Conservation (phyloP, 768 basidiomycete genomes). For the Trametes villosa region DNA sequence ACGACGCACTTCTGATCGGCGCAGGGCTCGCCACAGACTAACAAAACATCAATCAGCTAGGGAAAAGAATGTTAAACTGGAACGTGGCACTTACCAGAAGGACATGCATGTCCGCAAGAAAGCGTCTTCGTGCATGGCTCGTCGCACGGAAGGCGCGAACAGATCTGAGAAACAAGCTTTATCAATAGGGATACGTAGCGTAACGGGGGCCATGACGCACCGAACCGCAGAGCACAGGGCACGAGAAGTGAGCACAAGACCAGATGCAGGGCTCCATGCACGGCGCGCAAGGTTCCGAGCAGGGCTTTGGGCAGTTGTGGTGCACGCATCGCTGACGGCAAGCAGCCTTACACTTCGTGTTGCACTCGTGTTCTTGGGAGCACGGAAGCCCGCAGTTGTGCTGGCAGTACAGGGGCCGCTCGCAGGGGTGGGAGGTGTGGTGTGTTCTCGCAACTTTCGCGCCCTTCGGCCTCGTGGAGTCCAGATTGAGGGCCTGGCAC, state of each 20-base stretch:
- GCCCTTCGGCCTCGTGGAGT: background rate
- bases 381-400: constrained; percentile 38
- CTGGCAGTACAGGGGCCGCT: constrained; percentile 37
- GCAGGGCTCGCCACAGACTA: constrained; percentile 47
- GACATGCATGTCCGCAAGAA: constrained; percentile 42
- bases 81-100: constrained; percentile 36
- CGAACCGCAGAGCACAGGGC: constrained; percentile 42
- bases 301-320: constrained; percentile 33
- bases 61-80: background rate
- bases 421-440: constrained; percentile 38
- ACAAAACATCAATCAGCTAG: background rate
- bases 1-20: constrained; percentile 35
- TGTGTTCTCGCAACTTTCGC: constrained; percentile 11
- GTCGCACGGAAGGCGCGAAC: constrained; percentile 44
- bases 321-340: constrained; percentile 38
- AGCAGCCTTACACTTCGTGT: constrained; percentile 28
- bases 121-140: constrained; percentile 35
- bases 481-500: constrained; percentile 32
- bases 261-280: constrained; percentile 43
- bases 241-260: constrained; percentile 39
- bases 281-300: constrained; percentile 38
- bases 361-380: constrained; percentile 34
- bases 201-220: constrained; percentile 27
- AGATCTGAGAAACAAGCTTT: constrained; percentile 31
- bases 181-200: too few relatives aligned